A percentile compares a stretch with the other conserved stretches of the same genome.
phyloP scores from a whole-genome alignment of 495 filamentous ascomycete genomes.

The Hyphodiscus hymeniophilus region DNA sequence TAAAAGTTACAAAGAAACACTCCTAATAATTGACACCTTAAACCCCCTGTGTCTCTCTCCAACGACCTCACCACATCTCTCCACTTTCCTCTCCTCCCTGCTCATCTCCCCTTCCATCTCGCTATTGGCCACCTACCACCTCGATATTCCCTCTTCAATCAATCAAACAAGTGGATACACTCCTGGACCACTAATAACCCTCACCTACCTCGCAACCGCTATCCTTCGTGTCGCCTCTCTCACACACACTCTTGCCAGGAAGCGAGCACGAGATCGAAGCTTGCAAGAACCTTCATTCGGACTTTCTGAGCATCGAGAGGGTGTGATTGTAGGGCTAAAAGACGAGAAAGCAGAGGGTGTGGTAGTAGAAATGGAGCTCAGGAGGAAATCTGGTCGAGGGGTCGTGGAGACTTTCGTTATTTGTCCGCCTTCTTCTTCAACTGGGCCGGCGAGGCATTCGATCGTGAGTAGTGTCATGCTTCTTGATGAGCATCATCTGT shows the following conservation, averaged over 20 bases:
- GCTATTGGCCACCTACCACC: constrained; percentile 59
- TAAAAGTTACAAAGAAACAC: constrained; percentile 30
- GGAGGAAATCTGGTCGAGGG: constrained; percentile 69
- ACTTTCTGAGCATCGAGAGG: constrained; percentile 63
- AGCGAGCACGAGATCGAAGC: constrained; percentile 60
- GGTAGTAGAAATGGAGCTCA: constrained; percentile 78
- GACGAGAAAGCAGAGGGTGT: constrained; percentile 36
- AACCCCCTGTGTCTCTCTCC: constrained; percentile 36
- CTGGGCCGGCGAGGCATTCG: neutral
- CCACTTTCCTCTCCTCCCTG: constrained; percentile 45
- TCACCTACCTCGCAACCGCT: constrained; percentile 49
- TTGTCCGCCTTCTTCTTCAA: constrained; percentile 24
- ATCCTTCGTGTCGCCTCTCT: constrained; percentile 45
- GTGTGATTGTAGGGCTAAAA: constrained; percentile 54
- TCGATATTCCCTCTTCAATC: constrained; percentile 45
- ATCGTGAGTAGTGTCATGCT: constrained; percentile 41
- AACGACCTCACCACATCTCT: constrained; percentile 32
- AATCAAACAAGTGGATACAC: constrained; percentile 40
- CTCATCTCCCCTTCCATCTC: constrained; percentile 42
- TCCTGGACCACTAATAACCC: constrained; percentile 62
- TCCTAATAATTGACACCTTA: constrained; percentile 58
- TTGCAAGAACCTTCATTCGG: constrained; percentile 67
- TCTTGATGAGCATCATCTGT: constrained; percentile 71
- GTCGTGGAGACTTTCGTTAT: constrained; percentile 74
- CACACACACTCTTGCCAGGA: constrained; percentile 57